Evolutionary conservation across 352 stramenopile genomes (phyloP), one percentile per base, ranked within the genome.

Genomic region (Phytophthora litchii): DNA sequence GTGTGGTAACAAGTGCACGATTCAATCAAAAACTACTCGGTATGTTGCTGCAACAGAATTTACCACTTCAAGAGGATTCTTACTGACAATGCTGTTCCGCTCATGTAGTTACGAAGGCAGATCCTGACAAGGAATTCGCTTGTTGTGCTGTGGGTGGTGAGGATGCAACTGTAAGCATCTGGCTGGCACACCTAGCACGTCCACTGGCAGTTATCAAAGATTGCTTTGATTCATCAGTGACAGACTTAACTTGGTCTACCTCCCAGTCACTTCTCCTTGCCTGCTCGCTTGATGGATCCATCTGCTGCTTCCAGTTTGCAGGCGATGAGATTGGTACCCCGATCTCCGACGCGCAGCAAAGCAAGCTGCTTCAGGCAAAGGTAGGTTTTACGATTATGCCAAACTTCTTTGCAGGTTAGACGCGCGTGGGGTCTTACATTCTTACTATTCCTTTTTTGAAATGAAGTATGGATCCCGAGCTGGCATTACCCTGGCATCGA

Each of bases 101-200:
- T 27, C 5, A 5, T 32, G 20, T 52, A 94, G 79, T 84, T 27
- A 79, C 74, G 23, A 64, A 79, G 43, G 48, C 64, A 31, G 66
- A 75, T 5, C 71, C 80, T 0, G 79, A 95, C n/a, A 91, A 91
- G 34, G 80, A 92, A 37, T 93, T 92, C 62, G 83, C 87, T 10
- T 95, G 87, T 37, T 95, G 87, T 65, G 87, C 85, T 1, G 70
- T 95, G 8, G 87, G 87, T 20, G 80, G 83, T 3, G 83, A 95
- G 13, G 87, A 95, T 36, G 86, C 84, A 25, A 93, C 87, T 20
- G 77, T 95, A 23, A 95, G 83, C 44, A 88, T 95, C 34, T 95
- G 87, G 87, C 66, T 94, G 10, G 83, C 87, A 19, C 83, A 95
- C 54, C 62, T 92, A 32, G 70, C 84, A 27, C 80, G 87, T 2